Percentiles rank a stretch among this genome's conserved stretches.
Conservation (phyloP, 768 basidiomycete species). For the Megacollybia marginata region DNA sequence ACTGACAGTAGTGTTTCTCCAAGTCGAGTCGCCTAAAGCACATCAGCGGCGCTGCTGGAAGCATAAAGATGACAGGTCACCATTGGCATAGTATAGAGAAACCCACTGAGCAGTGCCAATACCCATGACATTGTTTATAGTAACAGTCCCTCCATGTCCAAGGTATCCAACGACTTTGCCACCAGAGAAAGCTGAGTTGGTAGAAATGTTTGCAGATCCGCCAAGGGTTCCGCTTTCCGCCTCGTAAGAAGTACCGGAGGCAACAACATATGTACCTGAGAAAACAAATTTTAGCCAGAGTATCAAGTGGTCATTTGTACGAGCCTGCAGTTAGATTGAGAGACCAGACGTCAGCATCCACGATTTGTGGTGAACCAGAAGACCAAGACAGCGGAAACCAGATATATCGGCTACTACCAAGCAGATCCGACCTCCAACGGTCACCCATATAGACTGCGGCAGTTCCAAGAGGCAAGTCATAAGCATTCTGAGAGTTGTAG, state of each 20-base stretch:
- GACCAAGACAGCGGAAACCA: slow-evolving; percentile 56
- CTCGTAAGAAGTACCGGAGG: slow-evolving; percentile 46
- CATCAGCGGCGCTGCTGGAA: background rate
- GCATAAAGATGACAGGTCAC: slow-evolving; percentile 12
- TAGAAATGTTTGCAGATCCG: slow-evolving; percentile 37
- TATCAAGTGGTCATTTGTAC: background rate
- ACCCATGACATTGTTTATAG: slow-evolving; percentile 49
- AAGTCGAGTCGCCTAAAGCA: slow-evolving; percentile 39
- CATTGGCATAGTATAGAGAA: slow-evolving; percentile 54
- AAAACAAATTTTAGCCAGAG: background rate
- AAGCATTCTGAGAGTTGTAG: slow-evolving; percentile 57
- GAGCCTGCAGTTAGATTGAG: slow-evolving; percentile 37
- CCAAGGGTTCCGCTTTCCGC: slow-evolving; percentile 44
- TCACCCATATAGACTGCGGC: slow-evolving; percentile 59
- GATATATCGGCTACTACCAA: slow-evolving; percentile 53
- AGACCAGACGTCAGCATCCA: slow-evolving; percentile 51
- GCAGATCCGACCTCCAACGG: slow-evolving; percentile 46
- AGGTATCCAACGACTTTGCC: slow-evolving; percentile 48
- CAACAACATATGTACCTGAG: slow-evolving; percentile 39
- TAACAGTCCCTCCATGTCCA: slow-evolving; percentile 51
- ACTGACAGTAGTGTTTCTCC: slow-evolving; percentile 55
- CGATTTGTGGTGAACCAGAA: slow-evolving; percentile 45
- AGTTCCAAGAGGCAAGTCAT: slow-evolving; percentile 39
- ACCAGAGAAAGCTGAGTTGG: slow-evolving; percentile 42
- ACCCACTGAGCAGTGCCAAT: slow-evolving; percentile 51